Base-by-base conservation (phyloP, 495 filamentous ascomycete genomes). In the Cryomyces antarcticus region DNA sequence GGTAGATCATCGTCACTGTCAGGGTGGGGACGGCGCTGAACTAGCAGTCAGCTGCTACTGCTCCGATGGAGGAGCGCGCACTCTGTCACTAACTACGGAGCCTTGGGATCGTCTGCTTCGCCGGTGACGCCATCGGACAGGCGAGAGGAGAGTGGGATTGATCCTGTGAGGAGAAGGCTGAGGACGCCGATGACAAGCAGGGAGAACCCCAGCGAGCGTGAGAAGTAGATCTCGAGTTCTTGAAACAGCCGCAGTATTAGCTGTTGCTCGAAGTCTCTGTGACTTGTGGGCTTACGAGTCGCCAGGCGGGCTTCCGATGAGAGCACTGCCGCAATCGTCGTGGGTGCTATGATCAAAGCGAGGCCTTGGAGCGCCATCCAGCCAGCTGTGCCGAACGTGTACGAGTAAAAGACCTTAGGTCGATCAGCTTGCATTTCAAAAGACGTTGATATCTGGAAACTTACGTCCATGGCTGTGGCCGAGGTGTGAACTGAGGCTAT, bases 181-280 rank as follows among this genome's bases (percentile, higher is more conserved):
- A 88, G 57, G 7, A 72, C 48, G 33, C 73, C 77, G 13, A 93
- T 59, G 28, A 77, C 65, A 13, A 93, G 51, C 28, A 83, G 62
- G 17, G 72, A 56, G 31, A 92, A 55, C 37, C 81, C 81, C 0
- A 83, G 61, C 27, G 67, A 70, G 29, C 82, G 78, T 34, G 75
- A 71, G 52, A 86, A 71, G 62, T 92, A 92, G 7, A 67, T 53
- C 57, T 87, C 81, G n/a, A 84, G 63, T 10, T 57, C 76, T 74
- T 45, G 13, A 41, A 13, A 11, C 38, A 39, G n/a, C 7, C 9
- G 7, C 4, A 28, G 11, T 7, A 2, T 9, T 10, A 13, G 7
- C 38, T 13, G 9, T 4, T 17, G 38, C 7, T 13, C 2, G 11
- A 9, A 36, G 9, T 39, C 9, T 7, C 38, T 28, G n/a, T 9